These are phyloP conservation scores for Termitomyces bulborhizus DNA, from an alignment of 768 basidiomycete genomes.

Conservation along the genomic window DNA sequence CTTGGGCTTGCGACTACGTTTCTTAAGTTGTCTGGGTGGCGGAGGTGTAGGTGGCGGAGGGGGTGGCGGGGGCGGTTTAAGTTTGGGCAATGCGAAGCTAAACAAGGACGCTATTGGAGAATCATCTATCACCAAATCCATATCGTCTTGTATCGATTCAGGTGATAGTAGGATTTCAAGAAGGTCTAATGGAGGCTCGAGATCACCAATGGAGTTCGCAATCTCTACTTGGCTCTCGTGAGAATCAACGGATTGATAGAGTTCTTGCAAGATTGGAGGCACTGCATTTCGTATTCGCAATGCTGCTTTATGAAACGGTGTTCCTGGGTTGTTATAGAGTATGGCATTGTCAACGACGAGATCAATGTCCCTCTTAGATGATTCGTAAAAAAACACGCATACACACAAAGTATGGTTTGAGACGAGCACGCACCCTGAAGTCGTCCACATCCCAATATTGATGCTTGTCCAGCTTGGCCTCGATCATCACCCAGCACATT, in stretches of 20 bases:
- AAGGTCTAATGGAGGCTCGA: constrained; percentile 62
- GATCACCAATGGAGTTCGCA: constrained; percentile 48
- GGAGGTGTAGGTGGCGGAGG: constrained; percentile 35
- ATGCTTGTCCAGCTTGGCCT: constrained; percentile 72
- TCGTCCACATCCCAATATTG: constrained; percentile 73
- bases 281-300: constrained; percentile 44
- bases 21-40: constrained; percentile 32
- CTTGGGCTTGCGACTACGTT: constrained; percentile 32
- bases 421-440: constrained; percentile 54
- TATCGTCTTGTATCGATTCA: constrained; percentile 45
- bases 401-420: not conserved
- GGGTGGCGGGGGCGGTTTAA: constrained; percentile 57
- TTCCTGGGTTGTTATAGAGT: constrained; percentile 76
- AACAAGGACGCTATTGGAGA: constrained; percentile 66
- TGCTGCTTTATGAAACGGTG: constrained; percentile 65
- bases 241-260: constrained; percentile 21
- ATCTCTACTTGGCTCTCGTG: not conserved
- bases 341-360: constrained; percentile 85
- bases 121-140: constrained; percentile 47
- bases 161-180: constrained; percentile 50
- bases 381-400: not conserved
- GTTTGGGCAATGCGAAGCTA: constrained; percentile 54
- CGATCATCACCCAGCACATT: constrained; percentile 86
- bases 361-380: constrained; percentile 63
- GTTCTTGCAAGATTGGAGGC: constrained; percentile 34